Evolutionary conservation across 73 alveolate genomes (phyloP).

Genomic region (Effrenium voratum): DNA sequence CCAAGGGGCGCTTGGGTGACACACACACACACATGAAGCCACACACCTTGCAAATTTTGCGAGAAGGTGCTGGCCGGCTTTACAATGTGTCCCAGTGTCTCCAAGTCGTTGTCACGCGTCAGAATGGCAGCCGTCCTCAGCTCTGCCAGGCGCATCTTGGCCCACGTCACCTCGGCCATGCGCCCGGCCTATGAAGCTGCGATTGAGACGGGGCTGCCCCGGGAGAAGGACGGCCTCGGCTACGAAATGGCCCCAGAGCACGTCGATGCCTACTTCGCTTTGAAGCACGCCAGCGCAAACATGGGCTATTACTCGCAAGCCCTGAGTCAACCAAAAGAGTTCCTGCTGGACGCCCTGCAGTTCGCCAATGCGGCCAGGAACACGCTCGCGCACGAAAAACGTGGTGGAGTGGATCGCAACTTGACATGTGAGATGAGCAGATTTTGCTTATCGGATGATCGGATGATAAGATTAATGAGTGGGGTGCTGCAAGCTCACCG

Average conservation of each 20-base stretch:
- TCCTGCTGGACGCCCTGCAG: not conserved
- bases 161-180: not conserved
- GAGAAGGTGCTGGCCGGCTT: no score
- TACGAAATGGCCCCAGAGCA: not conserved
- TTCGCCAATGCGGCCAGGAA: not conserved
- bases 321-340: not conserved
- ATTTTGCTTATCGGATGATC: no score
- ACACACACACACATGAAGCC: no score
- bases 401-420: not conserved
- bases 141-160: conserved; percentile 6
- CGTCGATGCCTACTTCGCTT: not conserved
- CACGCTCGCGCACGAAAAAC: not conserved
- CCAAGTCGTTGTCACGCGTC: no score
- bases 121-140: no score
- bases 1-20: no score
- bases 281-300: not conserved
- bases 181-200: not conserved
- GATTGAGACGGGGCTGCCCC: not conserved
- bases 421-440: no score
- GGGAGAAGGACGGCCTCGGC: not conserved
- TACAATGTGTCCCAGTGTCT: no score
- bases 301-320: not conserved
- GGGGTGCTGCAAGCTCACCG: no score
- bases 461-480: no score
- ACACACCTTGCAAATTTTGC: no score